Evolutionary conservation across 2,329 filamentous ascomycete species (phyloP).

Genomic region (Akanthomyces muscarius): DNA sequence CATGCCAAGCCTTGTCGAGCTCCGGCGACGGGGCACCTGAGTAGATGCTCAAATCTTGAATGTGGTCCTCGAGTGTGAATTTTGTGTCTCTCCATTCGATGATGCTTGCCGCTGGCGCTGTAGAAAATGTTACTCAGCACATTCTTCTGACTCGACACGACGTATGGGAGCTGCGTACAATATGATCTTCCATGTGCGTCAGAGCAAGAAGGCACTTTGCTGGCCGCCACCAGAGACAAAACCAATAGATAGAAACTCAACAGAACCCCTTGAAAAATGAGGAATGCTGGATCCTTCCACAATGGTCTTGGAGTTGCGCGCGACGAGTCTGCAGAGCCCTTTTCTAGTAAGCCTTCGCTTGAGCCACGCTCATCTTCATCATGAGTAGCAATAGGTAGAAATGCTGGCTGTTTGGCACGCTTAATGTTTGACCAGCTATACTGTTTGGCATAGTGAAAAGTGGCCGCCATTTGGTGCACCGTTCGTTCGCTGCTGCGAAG

Average conservation of each 20-base stretch:
- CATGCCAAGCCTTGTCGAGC: constrained; percentile 14
- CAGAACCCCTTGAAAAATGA: background rate
- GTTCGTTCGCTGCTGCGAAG: too few species aligned
- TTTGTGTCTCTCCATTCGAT: constrained; percentile 9
- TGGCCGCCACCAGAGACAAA: background rate
- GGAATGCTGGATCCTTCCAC: constrained; percentile 5
- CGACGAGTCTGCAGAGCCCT: background rate
- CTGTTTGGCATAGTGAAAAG: constrained; percentile 10
- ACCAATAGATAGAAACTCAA: constrained; percentile 5
- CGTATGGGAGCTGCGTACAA: too few species aligned
- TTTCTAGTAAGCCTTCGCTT: constrained; percentile 8
- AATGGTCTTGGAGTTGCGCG: background rate
- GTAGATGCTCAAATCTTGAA: constrained; percentile 13
- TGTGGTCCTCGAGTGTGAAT: constrained; percentile 13
- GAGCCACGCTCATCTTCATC: constrained; percentile 6
- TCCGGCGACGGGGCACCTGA: constrained; percentile 4
- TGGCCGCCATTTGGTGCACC: constrained; percentile 12
- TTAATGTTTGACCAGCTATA: constrained; percentile 13
- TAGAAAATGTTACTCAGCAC: too few species aligned
- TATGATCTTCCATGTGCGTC: background rate
- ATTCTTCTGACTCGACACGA: too few species aligned
- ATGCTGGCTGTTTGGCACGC: background rate
- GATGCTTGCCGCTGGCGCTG: constrained; percentile 1
- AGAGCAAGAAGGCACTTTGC: background rate
- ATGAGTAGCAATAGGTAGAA: background rate